Evolutionary conservation across 306 rosid genomes (phyloP).

Genomic region (Carpinus fangiana): DNA sequence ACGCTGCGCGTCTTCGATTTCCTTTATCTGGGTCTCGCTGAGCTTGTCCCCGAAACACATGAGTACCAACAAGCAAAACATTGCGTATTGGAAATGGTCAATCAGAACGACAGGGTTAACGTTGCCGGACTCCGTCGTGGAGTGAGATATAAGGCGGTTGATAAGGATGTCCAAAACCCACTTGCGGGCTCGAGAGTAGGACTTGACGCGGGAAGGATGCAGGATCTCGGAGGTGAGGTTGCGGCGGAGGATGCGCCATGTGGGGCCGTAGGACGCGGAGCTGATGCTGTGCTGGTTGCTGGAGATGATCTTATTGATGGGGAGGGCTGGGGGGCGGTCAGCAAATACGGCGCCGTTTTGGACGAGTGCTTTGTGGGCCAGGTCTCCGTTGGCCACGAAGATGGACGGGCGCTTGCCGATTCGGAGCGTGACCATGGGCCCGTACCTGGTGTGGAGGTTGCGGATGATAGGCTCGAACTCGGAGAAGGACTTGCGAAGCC

Average conservation of each 20-base stretch:
- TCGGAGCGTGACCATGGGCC: slow-evolving; percentile 37
- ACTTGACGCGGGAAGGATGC: slow-evolving; percentile 29
- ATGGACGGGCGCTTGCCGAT: slow-evolving; percentile 22
- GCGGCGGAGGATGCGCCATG: slow-evolving; percentile 40
- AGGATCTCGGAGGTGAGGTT: slow-evolving; percentile 45
- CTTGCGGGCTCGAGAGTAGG: slow-evolving; percentile 37
- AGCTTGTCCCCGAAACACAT: slow-evolving; percentile 52
- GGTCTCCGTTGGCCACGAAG: slow-evolving; percentile 30
- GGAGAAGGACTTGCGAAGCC: not conserved
- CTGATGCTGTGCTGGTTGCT: slow-evolving; percentile 38
- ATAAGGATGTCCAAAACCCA: slow-evolving; percentile 4
- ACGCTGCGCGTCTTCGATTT: slow-evolving; percentile 11
- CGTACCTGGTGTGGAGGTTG: slow-evolving; percentile 28
- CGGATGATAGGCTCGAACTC: slow-evolving; percentile 30
- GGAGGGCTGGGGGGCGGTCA: slow-evolving; percentile 33
- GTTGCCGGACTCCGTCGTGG: not conserved
- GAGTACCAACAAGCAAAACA: slow-evolving; percentile 35
- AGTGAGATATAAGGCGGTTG: not conserved
- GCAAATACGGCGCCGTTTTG: slow-evolving; percentile 35
- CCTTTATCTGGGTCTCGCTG: slow-evolving; percentile 29
- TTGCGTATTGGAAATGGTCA: slow-evolving; percentile 22
- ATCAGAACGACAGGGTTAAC: not conserved
- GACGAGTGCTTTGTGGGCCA: slow-evolving; percentile 41
- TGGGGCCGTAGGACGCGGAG: slow-evolving; percentile 37
- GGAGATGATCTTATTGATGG: slow-evolving; percentile 21